Percentiles rank a stretch among this genome's conserved stretches.
phyloP scores from a whole-genome alignment of 139 green algal species.

The Ettlia oleoabundans region DNA sequence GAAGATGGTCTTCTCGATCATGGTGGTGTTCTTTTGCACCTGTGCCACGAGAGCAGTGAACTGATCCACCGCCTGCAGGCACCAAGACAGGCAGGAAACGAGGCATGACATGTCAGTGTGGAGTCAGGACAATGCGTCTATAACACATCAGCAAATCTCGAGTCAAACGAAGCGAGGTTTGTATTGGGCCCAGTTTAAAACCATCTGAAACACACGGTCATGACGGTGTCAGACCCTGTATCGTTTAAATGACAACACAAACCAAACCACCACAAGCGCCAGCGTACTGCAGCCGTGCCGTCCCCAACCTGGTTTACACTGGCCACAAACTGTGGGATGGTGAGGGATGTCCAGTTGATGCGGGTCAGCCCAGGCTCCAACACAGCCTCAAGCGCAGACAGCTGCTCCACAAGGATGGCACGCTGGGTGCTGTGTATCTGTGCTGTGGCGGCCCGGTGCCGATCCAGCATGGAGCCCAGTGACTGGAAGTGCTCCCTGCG shows the following conservation, averaged over 20 bases:
- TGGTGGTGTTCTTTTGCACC: constrained; percentile 83
- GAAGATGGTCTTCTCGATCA: constrained; percentile 82
- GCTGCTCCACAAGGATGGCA: constrained; percentile 69
- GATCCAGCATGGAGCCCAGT: constrained; percentile 80
- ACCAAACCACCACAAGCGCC: too few species aligned
- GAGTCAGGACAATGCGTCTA: too few species aligned
- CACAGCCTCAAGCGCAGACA: constrained; percentile 69
- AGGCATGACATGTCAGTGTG: too few species aligned
- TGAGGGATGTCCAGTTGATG: constrained; percentile 93
- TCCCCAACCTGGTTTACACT: constrained; percentile 70
- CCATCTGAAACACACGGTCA: too few species aligned
- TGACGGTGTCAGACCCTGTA: too few species aligned
- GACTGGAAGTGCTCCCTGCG: constrained; percentile 12
- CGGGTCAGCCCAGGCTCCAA: constrained; percentile 82
- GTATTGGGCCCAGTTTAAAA: too few species aligned
- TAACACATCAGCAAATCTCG: too few species aligned
- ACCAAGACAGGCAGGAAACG: background rate
- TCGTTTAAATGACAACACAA: too few species aligned
- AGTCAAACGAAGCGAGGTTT: too few species aligned
- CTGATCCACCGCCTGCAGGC: constrained; percentile 44
- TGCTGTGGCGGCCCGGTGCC: constrained; percentile 66
- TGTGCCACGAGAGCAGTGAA: constrained; percentile 66
- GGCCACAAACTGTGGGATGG: constrained; percentile 86
- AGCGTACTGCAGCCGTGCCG: too few species aligned
- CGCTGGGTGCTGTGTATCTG: constrained; percentile 68